Percentiles rank a stretch among this genome's conserved stretches.
Evolutionary conservation across 208 protist genomes (phyloP).

Genomic region (Acanthamoeba divionensis): DNA sequence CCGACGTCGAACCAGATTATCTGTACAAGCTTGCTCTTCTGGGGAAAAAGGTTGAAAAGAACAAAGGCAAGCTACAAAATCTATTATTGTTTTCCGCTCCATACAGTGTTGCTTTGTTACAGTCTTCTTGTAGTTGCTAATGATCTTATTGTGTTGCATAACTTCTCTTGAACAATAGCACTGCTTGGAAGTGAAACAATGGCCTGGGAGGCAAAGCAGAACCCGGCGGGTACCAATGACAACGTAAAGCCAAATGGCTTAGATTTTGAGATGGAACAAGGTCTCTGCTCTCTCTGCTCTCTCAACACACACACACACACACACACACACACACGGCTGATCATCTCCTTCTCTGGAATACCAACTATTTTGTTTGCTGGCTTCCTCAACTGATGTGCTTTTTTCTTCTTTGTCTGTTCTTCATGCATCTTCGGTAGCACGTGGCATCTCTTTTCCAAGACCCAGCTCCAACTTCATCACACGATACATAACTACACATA

Average conservation of each 20-base stretch:
- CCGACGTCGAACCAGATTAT: neutral
- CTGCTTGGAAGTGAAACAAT: neutral
- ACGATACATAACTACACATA: neutral
- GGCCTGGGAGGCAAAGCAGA: neutral
- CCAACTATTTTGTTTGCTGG: neutral
- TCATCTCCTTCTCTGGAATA: neutral
- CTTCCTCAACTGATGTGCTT: neutral
- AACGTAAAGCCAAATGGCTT: neutral
- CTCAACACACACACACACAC: too few species aligned
- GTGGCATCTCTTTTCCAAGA: neutral
- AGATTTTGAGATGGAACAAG: neutral
- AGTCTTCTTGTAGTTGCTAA: neutral
- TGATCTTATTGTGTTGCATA: too few species aligned
- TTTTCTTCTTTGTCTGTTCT: neutral
- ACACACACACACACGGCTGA: too few species aligned
- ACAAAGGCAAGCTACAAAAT: too few species aligned
- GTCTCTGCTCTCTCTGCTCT: too few species aligned
- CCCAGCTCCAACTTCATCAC: neutral
- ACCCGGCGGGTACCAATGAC: neutral
- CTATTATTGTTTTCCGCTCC: too few species aligned
- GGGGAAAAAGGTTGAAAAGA: neutral
- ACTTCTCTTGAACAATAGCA: too few species aligned
- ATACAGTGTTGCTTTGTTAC: neutral
- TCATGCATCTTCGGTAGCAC: neutral
- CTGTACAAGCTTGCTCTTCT: neutral